Evolutionary conservation across 768 basidiomycete species (phyloP).

Genomic region (Lyophyllum atratum): DNA sequence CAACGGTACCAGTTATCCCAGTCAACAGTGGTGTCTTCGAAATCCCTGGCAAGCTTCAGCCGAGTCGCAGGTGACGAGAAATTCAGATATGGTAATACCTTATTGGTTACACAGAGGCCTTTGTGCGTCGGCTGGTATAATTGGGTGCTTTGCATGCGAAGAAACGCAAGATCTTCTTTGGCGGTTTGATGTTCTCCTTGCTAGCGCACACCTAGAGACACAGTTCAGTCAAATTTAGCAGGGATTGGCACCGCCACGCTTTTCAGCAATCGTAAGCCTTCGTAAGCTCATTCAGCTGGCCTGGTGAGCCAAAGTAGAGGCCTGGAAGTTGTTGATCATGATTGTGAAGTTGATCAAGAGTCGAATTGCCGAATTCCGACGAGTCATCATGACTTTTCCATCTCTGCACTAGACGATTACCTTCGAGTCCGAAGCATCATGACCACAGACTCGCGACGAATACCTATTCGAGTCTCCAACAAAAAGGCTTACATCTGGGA

Average conservation of each 20-base stretch:
- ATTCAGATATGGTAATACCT: conserved; percentile 30
- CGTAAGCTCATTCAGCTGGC: background rate
- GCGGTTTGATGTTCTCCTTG: conserved; percentile 8
- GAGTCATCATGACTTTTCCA: background rate
- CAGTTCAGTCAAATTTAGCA: background rate
- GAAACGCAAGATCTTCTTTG: conserved; percentile 12
- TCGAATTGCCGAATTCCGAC: background rate
- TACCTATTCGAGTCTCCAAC: conserved; percentile 75
- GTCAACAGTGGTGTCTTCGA: conserved; percentile 22
- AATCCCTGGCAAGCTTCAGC: conserved; percentile 25
- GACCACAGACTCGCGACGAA: conserved; percentile 31
- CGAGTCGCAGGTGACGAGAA: conserved; percentile 25
- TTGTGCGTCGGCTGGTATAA: conserved; percentile 27
- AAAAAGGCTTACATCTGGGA: conserved; percentile 89
- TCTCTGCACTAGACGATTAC: background rate
- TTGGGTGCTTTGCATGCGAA: conserved; percentile 23
- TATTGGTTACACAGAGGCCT: conserved; percentile 34
- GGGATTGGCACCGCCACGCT: conserved; percentile 4
- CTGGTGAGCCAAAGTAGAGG: background rate
- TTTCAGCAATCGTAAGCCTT: background rate
- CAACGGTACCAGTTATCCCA: conserved; percentile 47
- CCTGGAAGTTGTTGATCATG: background rate
- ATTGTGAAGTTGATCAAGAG: background rate
- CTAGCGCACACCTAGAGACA: conserved; percentile 4
- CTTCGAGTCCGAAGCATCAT: conserved; percentile 8